These are phyloP conservation scores for Kwoniella mangroviensis DNA, from an alignment of 768 basidiomycete species.

Conservation along the genomic window DNA sequence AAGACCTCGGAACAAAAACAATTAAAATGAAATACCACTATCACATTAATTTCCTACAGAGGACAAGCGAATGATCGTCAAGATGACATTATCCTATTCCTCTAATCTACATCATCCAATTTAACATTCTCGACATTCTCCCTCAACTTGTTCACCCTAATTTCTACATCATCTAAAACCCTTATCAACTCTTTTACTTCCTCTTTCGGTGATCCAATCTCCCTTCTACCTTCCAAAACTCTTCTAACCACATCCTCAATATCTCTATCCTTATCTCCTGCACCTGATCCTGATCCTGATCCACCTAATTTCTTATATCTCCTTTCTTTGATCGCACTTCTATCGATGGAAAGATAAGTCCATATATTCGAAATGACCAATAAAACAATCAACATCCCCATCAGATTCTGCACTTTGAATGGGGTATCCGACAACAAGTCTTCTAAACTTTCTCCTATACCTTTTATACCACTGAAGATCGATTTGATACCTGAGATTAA, in stretches of 20 bases:
- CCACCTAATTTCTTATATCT: constrained; percentile 19
- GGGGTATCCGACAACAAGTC: constrained; percentile 43
- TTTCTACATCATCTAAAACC: constrained; percentile 42
- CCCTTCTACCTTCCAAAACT: constrained; percentile 19
- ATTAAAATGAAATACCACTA: too few relatives aligned
- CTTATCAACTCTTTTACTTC: constrained; percentile 36
- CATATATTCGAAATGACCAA: constrained; percentile 51
- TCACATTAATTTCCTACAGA: too few relatives aligned
- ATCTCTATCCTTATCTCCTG: not conserved
- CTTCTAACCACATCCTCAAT: constrained; percentile 22
- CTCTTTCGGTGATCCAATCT: constrained; percentile 13
- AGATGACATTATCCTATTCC: too few relatives aligned
- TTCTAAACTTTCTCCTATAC: constrained; percentile 26
- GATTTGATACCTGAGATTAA: constrained; percentile 40
- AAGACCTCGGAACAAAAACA: too few relatives aligned
- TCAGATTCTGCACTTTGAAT: constrained; percentile 25
- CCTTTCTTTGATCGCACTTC: constrained; percentile 8
- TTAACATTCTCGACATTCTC: not conserved
- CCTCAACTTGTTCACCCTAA: constrained; percentile 24
- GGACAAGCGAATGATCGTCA: too few relatives aligned
- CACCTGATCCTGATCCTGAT: too few relatives aligned
- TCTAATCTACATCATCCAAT: constrained; percentile 13
- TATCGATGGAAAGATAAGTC: constrained; percentile 43
- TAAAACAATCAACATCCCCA: constrained; percentile 39
- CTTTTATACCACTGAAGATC: constrained; percentile 37